These are phyloP conservation scores for Pseudogymnoascus sp. DNA, from an alignment of 2,329 filamentous ascomycete genomes.

Conservation along the genomic window DNA sequence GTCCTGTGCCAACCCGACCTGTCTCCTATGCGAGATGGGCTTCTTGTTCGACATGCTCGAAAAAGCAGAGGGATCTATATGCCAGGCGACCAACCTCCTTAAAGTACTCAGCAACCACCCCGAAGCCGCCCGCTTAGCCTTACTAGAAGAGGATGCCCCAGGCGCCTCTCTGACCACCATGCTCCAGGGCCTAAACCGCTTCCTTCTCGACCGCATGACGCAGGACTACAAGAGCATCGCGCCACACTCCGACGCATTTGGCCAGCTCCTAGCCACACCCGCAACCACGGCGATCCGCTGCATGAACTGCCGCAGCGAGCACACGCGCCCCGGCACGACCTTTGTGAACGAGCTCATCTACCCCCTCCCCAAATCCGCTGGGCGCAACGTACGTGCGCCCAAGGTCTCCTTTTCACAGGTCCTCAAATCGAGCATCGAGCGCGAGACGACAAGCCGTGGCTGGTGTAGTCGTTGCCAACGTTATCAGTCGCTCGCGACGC, in stretches of 20 bases:
- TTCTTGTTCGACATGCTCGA: constrained; percentile 98
- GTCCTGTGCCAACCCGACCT: constrained; percentile 72
- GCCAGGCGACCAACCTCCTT: constrained; percentile 89
- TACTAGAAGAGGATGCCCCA: constrained; percentile 76
- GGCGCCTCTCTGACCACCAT: constrained; percentile 68
- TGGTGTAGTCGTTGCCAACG: constrained; percentile 90
- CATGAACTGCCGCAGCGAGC: constrained; percentile 80
- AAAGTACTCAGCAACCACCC: constrained; percentile 80
- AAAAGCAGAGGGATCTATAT: constrained; percentile 88
- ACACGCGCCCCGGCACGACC: constrained; percentile 66
- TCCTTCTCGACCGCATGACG: constrained; percentile 73
- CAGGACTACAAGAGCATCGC: constrained; percentile 65
- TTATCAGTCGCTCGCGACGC: constrained; percentile 79
- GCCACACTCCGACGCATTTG: constrained; percentile 55
- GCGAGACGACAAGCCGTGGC: constrained; percentile 78
- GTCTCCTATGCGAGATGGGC: constrained; percentile 86
- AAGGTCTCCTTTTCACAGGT: constrained; percentile 76
- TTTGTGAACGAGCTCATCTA: constrained; percentile 84
- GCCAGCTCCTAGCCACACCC: constrained; percentile 63
- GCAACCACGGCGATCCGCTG: constrained; percentile 71
- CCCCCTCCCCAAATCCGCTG: constrained; percentile 45
- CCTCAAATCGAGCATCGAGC: constrained; percentile 84
- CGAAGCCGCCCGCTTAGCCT: constrained; percentile 65
- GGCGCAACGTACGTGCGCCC: constrained; percentile 41
- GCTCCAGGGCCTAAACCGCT: constrained; percentile 78